Evolutionary conservation across 2,329 filamentous ascomycete genomes (phyloP), one percentile per base, ranked within the genome.

Genomic region (Aureobasidium melanogenum): DNA sequence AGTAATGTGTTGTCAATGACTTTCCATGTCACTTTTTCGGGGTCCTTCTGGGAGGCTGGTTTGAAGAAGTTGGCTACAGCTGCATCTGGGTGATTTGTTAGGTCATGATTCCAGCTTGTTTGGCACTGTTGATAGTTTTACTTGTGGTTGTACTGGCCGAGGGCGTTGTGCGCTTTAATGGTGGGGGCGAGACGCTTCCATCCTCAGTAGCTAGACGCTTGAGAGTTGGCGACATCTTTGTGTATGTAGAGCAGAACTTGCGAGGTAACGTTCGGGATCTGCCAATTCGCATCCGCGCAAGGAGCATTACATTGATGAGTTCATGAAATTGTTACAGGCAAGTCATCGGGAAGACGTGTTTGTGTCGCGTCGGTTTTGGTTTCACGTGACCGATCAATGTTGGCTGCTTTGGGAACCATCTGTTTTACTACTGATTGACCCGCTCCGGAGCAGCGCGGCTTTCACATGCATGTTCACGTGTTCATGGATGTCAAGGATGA

Each of bases 11-110:
- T 87, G 72, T 82, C 88, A 75, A 79, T 79, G 73, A 81, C 72
- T 9, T 80, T 74, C 90, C 94, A 97, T 10, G 75, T 77, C 55
- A 89, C 84, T 62, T 83, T 84, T 54, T 92, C 87, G 15, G 89
- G 89, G 34, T 88, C 85, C 72, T 95, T 97, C 72, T 96, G 84
- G 0, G 91, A 97, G 0, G 82, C 72, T 0, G 92, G 92, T 0
- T 87, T 96, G 75, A 97, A 97, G 78, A 97, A 97, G 59, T 83
- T 90, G 22, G 88, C 83, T 1, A 96, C 84, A 1, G 88, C 84
- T 63, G 75, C 84, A 71, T 85, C 87, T 89, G 65, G 12, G 5
- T 1, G 15, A 8, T 1, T 51, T 19, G 28, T 51, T 34, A 55
- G 24, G 32, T 3, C 0, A 6, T 22, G 41, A 54, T 44, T 9